Percentiles rank a stretch among this genome's conserved stretches.
phyloP scores from a whole-genome alignment of 1,284 basidiomycete species.

The Bjerkandera adusta region DNA sequence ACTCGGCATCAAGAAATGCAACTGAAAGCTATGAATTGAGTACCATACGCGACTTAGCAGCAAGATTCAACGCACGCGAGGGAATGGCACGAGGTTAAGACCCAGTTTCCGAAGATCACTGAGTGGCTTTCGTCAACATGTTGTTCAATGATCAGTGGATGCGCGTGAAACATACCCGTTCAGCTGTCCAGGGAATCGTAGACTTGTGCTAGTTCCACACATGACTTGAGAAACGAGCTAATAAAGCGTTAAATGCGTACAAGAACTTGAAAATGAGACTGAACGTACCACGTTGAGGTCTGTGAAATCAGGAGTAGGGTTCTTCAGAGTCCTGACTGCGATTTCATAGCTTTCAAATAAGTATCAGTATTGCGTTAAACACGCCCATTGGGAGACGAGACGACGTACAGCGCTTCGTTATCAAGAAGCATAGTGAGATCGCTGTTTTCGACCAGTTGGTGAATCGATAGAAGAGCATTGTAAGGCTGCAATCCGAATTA shows the following conservation, averaged over 20 bases:
- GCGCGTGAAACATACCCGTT: conserved; percentile 61
- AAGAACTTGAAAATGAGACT: conserved; percentile 12
- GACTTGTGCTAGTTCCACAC: conserved; percentile 87
- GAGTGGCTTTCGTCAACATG: conserved; percentile 5
- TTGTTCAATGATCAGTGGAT: not conserved
- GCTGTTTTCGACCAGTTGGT: conserved; percentile 90
- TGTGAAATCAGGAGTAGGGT: conserved; percentile 67
- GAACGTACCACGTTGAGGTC: conserved; percentile 75
- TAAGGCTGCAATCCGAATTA: conserved; percentile 57
- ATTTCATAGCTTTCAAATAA: conserved; percentile 70
- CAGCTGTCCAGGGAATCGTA: conserved; percentile 93
- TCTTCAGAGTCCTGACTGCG: conserved; percentile 72
- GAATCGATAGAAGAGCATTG: conserved; percentile 86
- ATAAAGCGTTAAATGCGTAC: conserved; percentile 13
- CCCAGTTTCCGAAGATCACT: conserved; percentile 92
- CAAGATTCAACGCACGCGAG: conserved; percentile 56
- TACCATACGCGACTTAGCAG: not conserved
- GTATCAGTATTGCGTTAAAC: conserved; percentile 1
- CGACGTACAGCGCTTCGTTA: conserved; percentile 84
- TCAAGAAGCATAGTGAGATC: conserved; percentile 91
- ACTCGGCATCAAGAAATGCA: conserved; percentile 90
- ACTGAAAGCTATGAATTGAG: conserved; percentile 34
- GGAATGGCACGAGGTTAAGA: conserved; percentile 93
- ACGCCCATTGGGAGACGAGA: not conserved
- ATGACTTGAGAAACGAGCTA: conserved; percentile 83